phyloP scores from a whole-genome alignment of 768 basidiomycete genomes.

The Ramaria sp. region DNA sequence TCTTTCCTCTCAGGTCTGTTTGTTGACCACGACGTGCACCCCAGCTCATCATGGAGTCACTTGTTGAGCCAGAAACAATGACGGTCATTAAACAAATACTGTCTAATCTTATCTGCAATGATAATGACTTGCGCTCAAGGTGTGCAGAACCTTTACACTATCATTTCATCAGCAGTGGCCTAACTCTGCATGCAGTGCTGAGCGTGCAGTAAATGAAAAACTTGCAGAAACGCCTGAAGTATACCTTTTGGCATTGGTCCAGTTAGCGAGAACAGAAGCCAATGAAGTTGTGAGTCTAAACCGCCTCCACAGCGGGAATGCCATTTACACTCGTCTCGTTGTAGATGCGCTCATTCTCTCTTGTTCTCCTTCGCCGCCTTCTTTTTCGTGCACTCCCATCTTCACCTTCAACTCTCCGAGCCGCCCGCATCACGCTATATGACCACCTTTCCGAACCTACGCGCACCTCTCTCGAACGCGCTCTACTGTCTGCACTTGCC shows the following conservation, averaged over 20 bases:
- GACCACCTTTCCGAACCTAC: conserved; percentile 64
- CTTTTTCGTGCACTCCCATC: conserved; percentile 51
- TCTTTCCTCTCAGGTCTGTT: neutral
- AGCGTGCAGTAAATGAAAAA: conserved; percentile 73
- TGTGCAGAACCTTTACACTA: conserved; percentile 17
- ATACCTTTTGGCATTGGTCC: conserved; percentile 67
- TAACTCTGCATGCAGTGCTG: conserved; percentile 38
- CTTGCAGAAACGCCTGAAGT: conserved; percentile 69
- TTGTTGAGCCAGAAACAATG: conserved; percentile 46
- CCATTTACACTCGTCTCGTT: neutral
- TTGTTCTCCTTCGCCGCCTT: conserved; percentile 69
- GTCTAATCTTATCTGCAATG: conserved; percentile 73
- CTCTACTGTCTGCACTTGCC: conserved; percentile 58
- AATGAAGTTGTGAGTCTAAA: conserved; percentile 59
- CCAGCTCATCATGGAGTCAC: conserved; percentile 13
- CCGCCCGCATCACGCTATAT: conserved; percentile 50
- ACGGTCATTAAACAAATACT: conserved; percentile 74
- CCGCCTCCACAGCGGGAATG: too few species aligned
- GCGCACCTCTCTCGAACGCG: conserved; percentile 56
- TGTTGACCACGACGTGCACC: neutral
- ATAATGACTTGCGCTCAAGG: conserved; percentile 74
- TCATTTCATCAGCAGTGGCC: neutral
- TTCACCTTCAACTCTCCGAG: conserved; percentile 11
- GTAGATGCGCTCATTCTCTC: conserved; percentile 79
- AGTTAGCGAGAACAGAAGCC: conserved; percentile 68